A percentile compares a stretch with the other conserved stretches of the same genome.
Evolutionary conservation across 2,329 filamentous ascomycete species (phyloP).

Genomic region (Cercospora sp.): DNA sequence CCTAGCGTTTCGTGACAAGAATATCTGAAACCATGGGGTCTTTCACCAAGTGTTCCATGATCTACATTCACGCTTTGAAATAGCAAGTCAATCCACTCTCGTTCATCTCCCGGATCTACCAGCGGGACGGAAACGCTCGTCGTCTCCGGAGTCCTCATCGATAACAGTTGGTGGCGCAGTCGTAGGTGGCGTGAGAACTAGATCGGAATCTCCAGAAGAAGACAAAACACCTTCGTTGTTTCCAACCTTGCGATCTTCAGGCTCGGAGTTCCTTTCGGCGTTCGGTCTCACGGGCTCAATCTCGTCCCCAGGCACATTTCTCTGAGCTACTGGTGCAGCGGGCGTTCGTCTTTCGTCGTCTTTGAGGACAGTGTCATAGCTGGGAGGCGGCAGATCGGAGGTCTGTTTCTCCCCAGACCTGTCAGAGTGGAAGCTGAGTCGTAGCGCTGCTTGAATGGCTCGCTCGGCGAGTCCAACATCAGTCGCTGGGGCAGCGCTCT

Average conservation of each 20-base stretch:
- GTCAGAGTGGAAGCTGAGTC: slow-evolving; percentile 7
- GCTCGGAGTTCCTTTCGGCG: background rate
- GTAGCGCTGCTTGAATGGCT: slow-evolving; percentile 12
- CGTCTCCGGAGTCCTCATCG: slow-evolving; percentile 15
- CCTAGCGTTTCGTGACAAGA: background rate
- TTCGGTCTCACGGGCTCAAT: background rate
- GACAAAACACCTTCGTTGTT: background rate
- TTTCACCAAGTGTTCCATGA: background rate
- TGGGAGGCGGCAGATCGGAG: slow-evolving; percentile 5
- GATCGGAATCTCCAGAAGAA: slow-evolving; percentile 8
- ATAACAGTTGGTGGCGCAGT: slow-evolving; percentile 15
- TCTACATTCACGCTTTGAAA: background rate
- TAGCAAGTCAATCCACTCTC: background rate
- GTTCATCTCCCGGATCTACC: background rate
- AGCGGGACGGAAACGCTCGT: slow-evolving; percentile 6
- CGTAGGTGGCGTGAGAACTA: slow-evolving; percentile 10
- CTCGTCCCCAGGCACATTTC: background rate
- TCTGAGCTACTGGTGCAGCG: background rate
- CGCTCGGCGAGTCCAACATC: slow-evolving; percentile 4
- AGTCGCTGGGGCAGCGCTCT: background rate
- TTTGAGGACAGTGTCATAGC: slow-evolving; percentile 11
- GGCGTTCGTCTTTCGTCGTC: slow-evolving; percentile 10
- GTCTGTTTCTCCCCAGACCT: background rate
- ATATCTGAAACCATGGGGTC: background rate
- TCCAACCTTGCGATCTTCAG: slow-evolving; percentile 1